Base-by-base conservation (phyloP, 352 stramenopile species). In the Phytophthora agathidicida region DNA sequence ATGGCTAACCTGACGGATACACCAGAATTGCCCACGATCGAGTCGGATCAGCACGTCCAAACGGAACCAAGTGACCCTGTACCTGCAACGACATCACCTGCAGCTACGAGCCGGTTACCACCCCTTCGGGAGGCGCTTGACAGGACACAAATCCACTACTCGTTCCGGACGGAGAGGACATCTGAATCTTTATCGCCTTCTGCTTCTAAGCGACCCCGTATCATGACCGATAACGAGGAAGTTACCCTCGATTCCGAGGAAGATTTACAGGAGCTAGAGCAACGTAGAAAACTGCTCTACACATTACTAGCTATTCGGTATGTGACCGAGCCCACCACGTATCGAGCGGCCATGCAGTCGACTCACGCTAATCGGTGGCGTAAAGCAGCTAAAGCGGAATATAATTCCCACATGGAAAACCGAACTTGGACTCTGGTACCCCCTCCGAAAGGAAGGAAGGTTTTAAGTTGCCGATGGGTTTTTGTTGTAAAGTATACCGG, bases 401-500 rank as follows among this genome's bases (percentile, higher is more conserved):
- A 57, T 17, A 39, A 45, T 10, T 41, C 26, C 24, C 26, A 23
- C 13, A 47, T 57, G 24, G 35, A 57, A 19, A 47, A 47, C 11
- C 2, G 39, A 11, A 47, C 36, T 14, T 57, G 48, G 48, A 17
- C 20, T 17, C 10, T 47, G n/a, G 48, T 32, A 16, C n/a, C 35
- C 7, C 48, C 36, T 31, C 35, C 35, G 1, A 46, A 41, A 11
- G 14, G 17, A 26, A 27, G 43, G 3, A 38, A 50, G 9, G 7
- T 30, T 20, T 7, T 38, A 17, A 37, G 10, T 2, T 19, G 23
- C 33, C 33, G 33, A 30, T 53, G 45, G 45, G 44, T 51, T 10
- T 52, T 52, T 32, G 44, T 42, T 22, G 44, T 52, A 3, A 54
- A 54, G 6, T 54, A 44, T 24, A 54, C 45, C 14, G 30, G 32